These are phyloP conservation scores for Trypethelium eluteriae DNA, from an alignment of 495 filamentous ascomycete species.

Conservation along the genomic window DNA sequence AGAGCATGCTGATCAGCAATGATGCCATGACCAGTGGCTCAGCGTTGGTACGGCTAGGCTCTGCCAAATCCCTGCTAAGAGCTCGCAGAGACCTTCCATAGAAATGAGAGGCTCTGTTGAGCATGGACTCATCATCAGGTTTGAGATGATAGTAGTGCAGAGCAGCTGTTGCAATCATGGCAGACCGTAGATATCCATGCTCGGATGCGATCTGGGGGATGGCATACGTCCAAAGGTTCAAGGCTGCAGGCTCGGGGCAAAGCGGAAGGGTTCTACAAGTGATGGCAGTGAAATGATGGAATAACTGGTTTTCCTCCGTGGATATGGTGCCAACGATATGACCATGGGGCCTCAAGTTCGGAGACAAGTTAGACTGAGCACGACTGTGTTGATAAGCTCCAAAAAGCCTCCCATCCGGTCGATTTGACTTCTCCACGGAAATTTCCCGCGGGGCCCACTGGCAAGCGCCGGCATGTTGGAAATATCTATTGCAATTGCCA, in stretches of 20 bases:
- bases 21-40: background rate
- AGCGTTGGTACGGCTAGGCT: background rate
- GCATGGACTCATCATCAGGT: slow-evolving; percentile 1
- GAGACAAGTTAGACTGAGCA: background rate
- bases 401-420: background rate
- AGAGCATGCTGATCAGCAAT: background rate
- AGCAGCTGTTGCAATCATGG: slow-evolving; percentile 2
- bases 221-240: background rate
- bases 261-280: slow-evolving; percentile 6
- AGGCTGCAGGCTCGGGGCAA: slow-evolving; percentile 1
- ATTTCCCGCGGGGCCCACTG: background rate
- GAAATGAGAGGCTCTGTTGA: background rate
- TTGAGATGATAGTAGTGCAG: background rate
- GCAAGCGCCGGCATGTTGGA: background rate
- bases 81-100: slow-evolving; percentile 2
- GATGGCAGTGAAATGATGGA: background rate
- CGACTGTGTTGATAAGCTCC: background rate
- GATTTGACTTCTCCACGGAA: background rate
- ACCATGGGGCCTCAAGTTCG: background rate
- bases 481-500: background rate
- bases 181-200: slow-evolving; percentile 8
- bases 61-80: background rate
- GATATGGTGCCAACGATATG: background rate
- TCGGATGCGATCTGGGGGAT: background rate
- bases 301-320: background rate